Base-by-base conservation (phyloP, 177 flowering plant genomes). In the Vitis hybrid region DNA sequence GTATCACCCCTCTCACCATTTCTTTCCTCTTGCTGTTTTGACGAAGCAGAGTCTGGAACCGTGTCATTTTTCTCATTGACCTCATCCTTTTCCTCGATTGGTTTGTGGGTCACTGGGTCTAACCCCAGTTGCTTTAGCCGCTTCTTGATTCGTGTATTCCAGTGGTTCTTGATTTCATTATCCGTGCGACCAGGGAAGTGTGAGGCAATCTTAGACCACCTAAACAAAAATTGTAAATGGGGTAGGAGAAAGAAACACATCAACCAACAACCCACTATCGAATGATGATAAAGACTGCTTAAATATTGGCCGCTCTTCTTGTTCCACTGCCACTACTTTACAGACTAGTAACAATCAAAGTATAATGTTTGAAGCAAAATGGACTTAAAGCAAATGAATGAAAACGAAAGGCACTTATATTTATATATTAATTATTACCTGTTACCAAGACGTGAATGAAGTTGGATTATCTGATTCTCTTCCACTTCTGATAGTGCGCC, bases 201-300 rank as follows among this genome's bases (percentile, higher is more conserved):
- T 1, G 89, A 69, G 0, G 98, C 97, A 19, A 93, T 93, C 79
- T 90, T 93, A 8, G 98, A 93, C 98, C 98, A 93, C 88, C 98
- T 90, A 72, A 26, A 76, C 10, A 31, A 57, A 21, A 79, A 51
- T 2, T 52, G 51, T 12, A 18, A 39, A 14, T 8, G 31, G 2
- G n/a, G 12, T 31, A 6, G 22, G n/a, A 65, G 45, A 33, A 33
- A 33, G 45, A 33, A 33, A 33, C 7, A 5, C 45, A 33, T 33
- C 45, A 33, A 33, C 45, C 45, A 33, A 52, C 10, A 3, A 57
- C 18, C 19, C 26, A 57, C 18, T 5, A 19, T 22, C 2, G 2
- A 22, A 22, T 22, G 26, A 22, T 22, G 26, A 22, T 22, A 22
- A 22, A 22, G 26, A 22, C 26, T 22, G 26, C 2, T 22, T 22